Evolutionary conservation across 1,284 basidiomycete genomes (phyloP).

Genomic region (Pholiota adiposa): DNA sequence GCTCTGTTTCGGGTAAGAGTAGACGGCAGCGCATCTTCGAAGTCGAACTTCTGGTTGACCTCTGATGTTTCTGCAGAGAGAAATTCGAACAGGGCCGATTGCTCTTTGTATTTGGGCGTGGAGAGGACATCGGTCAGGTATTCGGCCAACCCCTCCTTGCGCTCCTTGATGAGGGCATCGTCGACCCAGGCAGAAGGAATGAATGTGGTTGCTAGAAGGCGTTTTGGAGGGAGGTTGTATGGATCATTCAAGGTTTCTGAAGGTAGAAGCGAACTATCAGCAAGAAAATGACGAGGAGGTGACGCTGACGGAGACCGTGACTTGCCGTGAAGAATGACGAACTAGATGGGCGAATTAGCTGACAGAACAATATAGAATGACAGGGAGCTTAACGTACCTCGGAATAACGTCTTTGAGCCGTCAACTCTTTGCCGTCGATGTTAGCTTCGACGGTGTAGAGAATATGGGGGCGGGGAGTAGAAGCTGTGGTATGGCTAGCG

Average conservation of each 20-base stretch:
- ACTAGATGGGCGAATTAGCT: constrained; percentile 34
- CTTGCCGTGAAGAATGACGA: constrained; percentile 44
- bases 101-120: constrained; percentile 36
- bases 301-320: background rate
- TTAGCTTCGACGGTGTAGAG: constrained; percentile 47
- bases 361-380: background rate
- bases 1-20: constrained; percentile 49
- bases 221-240: constrained; percentile 52
- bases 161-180: constrained; percentile 53
- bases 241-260: constrained; percentile 40
- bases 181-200: constrained; percentile 57
- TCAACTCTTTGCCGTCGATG: constrained; percentile 36
- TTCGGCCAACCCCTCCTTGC: constrained; percentile 48
- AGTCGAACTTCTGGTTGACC: constrained; percentile 33
- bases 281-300: background rate
- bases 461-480: constrained; percentile 54
- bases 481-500: constrained; percentile 52
- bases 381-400: constrained; percentile 41
- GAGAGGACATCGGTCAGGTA: constrained; percentile 47
- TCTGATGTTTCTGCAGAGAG: constrained; percentile 33
- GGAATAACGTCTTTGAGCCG: constrained; percentile 51
- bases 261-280: constrained; percentile 25
- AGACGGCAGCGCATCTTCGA: constrained; percentile 49
- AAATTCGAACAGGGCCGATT: constrained; percentile 42
- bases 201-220: constrained; percentile 49